Evolutionary conservation across 2,329 filamentous ascomycete species (phyloP), one percentile per base, ranked within the genome.

Genomic region (Monosporascus sp.): DNA sequence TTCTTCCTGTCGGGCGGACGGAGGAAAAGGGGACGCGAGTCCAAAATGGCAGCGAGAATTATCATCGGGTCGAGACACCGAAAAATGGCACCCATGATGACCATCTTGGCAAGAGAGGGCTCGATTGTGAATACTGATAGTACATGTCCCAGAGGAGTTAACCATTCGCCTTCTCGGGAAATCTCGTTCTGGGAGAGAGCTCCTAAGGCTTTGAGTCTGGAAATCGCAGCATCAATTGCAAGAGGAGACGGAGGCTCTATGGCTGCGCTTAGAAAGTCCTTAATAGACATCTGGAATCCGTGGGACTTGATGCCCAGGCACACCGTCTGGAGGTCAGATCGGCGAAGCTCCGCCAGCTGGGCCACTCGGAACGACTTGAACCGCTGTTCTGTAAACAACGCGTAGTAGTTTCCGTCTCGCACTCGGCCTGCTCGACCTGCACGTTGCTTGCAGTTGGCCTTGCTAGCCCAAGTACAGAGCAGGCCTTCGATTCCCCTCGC

Each of bases 381-480:
- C 37, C 67, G 56, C 5, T 51, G 51, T 47, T 43, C 61, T 18
- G 64, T 72, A 56, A 73, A 79, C 5, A 80, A 60, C 4, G 73
- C 77, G 59, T 74, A 78, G 57, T 80, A 81, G 45, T 73, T 67
- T 14, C 78, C 77, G 43, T 73, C 65, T 50, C 73, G 71, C 4
- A 78, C 73, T 58, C 76, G 69, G 6, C 77, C 77, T 27, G 77
- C 77, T 53, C 76, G 68, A n/a, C 76, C 77, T 37, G 75, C 73
- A 51, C 78, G 71, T 58, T 79, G 75, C 48, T 72, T 70, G 1
- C 72, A 65, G 53, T 74, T 77, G 4, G 77, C 75, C 54, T 72
- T 72, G 61, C 72, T 77, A 43, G 72, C 67, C 77, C 77, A 80
- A 9, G 67, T 71, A 43, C 67, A 71, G 41, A 67, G 62, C 17